Base-by-base conservation (phyloP, 1,284 basidiomycete genomes). In the Mycosarcoma mackinlayi region DNA sequence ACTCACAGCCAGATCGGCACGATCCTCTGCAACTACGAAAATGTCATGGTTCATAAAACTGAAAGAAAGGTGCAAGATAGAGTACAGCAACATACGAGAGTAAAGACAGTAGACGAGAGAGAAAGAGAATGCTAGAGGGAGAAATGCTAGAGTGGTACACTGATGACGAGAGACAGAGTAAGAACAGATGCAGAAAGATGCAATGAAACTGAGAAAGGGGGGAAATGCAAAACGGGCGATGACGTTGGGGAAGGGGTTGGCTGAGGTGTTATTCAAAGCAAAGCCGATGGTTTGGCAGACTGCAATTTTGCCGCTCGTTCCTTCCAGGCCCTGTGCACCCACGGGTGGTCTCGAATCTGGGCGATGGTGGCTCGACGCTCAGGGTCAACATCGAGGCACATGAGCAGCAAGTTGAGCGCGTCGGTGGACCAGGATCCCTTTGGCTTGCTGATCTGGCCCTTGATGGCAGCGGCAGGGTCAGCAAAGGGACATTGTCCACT, bases 401-500 rank as follows among this genome's bases (percentile, higher is more conserved):
- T 85, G 40, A 85, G 84, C 86, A 95, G 88, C 65, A 94, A 85
- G 70, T 88, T 86, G 77, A 82, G 75, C 7, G 84, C 84, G 9
- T 80, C 82, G 3, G 53, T 40, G 6, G 81, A 79, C 56, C 60
- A 83, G 18, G 56, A 49, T n/a, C 59, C 60, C 23, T 73, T 72
- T 5, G 65, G 65, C 39, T 67, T 73, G 30, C 44, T 77, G 57
- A 87, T 83, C 28, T 82, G 78, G 16, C 86, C 87, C 31, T 84
- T 82, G 55, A 85, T 83, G 13, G 92, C 91, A 73, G 91, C 89
- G 24, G 87, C 86, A 50, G 88, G 87, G 8, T 89, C 89, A 6
- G 89, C 87, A 83, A 94, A 95, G 4, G 92, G 92, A 21, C 91
- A 92, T 73, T 90, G 87, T 16, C 93, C 93, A 3, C 91, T 92